Conservation (phyloP, 345 rosid genomes). For the Eucalyptus dawsonii region DNA sequence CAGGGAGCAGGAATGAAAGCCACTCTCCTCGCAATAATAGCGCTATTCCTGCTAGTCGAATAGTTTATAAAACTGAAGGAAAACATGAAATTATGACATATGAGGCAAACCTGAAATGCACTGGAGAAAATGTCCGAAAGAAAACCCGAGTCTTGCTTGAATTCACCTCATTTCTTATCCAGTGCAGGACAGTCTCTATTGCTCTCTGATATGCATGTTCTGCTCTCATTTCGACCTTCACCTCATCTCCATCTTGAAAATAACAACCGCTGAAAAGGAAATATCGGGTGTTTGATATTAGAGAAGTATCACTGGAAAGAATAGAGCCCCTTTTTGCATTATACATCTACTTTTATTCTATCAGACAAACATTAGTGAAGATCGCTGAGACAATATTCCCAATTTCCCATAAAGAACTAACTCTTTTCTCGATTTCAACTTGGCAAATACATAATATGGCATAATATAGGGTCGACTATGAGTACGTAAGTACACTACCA, state of each 20-base stretch:
- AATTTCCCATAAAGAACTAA: neutral
- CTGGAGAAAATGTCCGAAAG: constrained; percentile 35
- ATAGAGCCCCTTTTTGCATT: neutral
- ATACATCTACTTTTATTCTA: neutral
- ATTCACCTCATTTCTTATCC: constrained; percentile 22
- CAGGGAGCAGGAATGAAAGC: neutral
- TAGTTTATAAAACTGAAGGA: neutral
- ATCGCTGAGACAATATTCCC: neutral
- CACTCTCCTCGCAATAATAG: neutral
- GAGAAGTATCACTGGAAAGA: neutral
- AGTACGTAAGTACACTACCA: neutral
- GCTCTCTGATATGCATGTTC: constrained; percentile 22
- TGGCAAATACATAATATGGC: neutral
- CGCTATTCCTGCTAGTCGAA: neutral
- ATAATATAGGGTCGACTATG: neutral
- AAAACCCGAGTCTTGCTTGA: constrained; percentile 24
- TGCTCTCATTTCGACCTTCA: constrained; percentile 15
- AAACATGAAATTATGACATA: neutral
- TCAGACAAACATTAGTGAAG: neutral
- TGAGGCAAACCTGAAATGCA: constrained; percentile 28
- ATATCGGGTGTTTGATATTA: neutral
- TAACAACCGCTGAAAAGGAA: constrained; percentile 20
- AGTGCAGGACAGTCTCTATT: constrained; percentile 18
- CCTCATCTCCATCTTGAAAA: constrained; percentile 25
- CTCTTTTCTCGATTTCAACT: neutral